A percentile compares a stretch with the other conserved stretches of the same genome.
These are phyloP conservation scores for Tympanopsis confertula DNA, from an alignment of 2,329 filamentous ascomycete genomes.

Conservation along the genomic window DNA sequence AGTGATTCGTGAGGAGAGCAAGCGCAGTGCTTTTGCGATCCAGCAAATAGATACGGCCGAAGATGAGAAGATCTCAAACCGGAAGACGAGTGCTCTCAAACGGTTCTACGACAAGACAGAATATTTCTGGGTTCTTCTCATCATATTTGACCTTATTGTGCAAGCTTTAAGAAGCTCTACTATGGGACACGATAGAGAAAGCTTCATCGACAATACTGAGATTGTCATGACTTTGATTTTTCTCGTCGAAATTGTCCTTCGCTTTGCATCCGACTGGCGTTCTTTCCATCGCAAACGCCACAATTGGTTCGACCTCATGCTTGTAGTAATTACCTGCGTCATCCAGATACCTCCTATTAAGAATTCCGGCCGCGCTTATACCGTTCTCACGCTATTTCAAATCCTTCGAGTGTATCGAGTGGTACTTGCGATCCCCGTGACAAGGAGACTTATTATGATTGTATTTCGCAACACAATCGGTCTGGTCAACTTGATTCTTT, in stretches of 20 bases:
- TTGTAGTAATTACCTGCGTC: constrained; percentile 71
- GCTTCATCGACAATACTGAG: constrained; percentile 64
- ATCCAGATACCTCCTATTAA: constrained; percentile 78
- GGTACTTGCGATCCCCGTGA: constrained; percentile 79
- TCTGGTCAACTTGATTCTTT: constrained; percentile 88
- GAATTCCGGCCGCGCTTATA: constrained; percentile 60
- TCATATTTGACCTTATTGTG: constrained; percentile 67
- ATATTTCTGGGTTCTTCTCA: constrained; percentile 70
- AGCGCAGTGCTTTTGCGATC: constrained; percentile 80
- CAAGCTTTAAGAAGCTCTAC: constrained; percentile 66
- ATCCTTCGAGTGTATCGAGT: constrained; percentile 85
- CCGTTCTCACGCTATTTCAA: constrained; percentile 86
- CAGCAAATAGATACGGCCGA: constrained; percentile 38
- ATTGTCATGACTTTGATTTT: constrained; percentile 67
- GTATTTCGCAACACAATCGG: constrained; percentile 85
- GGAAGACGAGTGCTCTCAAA: constrained; percentile 38
- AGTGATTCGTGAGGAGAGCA: constrained; percentile 92
- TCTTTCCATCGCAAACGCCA: constrained; percentile 62
- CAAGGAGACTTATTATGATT: constrained; percentile 71
- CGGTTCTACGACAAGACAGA: constrained; percentile 62
- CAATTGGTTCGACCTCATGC: constrained; percentile 69
- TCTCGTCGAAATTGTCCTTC: constrained; percentile 69
- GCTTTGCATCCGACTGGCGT: constrained; percentile 70
- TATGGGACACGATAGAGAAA: constrained; percentile 51
- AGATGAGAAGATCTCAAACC: constrained; percentile 3